Conservation (phyloP, 805 yeast genomes). For the Metschnikowia noctiluminum region DNA sequence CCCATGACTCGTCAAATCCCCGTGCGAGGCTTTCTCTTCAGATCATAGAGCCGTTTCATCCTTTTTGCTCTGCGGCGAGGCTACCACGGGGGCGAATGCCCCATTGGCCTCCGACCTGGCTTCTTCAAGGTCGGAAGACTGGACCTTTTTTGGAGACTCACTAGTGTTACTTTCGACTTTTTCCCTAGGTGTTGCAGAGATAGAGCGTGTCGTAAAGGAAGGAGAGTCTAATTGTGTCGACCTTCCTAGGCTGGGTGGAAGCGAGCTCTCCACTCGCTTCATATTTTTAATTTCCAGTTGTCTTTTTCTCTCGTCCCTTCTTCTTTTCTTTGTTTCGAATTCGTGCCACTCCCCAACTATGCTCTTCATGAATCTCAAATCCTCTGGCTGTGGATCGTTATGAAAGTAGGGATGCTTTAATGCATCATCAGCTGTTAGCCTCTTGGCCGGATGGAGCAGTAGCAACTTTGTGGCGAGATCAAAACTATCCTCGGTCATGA, state of each 20-base stretch:
- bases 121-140: neutral
- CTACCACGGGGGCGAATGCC: neutral
- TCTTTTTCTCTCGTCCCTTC: conserved; percentile 47
- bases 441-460: conserved; percentile 60
- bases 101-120: neutral
- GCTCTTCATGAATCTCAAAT: conserved; percentile 51
- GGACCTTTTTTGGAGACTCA: neutral
- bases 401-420: conserved; percentile 67
- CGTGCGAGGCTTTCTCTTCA: neutral
- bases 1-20: neutral
- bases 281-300: conserved; percentile 26
- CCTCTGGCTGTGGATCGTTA: conserved; percentile 64
- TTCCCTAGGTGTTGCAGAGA: conserved; percentile 10
- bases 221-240: conserved; percentile 4
- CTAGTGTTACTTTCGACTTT: neutral
- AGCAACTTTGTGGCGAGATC: conserved; percentile 65
- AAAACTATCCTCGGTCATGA: conserved; percentile 51
- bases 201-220: conserved; percentile 1
- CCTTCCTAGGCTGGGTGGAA: conserved; percentile 6
- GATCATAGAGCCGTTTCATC: neutral
- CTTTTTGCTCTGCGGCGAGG: neutral
- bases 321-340: conserved; percentile 83
- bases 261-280: conserved; percentile 14
- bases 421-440: conserved; percentile 70
- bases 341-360: conserved; percentile 93